Evolutionary conservation across 176 grass and related monocot species (phyloP).

Genomic region (Bonia amplexicaulis): DNA sequence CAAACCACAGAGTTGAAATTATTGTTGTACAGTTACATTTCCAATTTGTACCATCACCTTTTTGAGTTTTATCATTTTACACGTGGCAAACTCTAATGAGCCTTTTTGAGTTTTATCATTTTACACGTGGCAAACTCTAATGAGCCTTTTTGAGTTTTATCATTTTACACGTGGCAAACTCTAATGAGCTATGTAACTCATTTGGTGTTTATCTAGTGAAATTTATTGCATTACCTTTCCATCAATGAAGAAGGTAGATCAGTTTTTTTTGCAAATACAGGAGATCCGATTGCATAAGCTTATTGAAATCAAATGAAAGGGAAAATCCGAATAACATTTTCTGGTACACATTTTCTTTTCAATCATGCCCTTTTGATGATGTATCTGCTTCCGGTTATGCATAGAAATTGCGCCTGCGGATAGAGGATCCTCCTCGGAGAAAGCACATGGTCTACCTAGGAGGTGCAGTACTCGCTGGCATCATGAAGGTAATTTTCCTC

Average conservation of each 20-base stretch:
- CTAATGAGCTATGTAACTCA: not conserved
- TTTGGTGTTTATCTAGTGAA: not conserved
- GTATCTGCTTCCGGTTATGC: not conserved
- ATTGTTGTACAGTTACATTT: not conserved
- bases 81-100: not conserved
- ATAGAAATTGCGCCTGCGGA: constrained; percentile 84
- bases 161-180: not conserved
- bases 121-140: not conserved
- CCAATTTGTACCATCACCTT: not conserved
- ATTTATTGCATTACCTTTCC: not conserved
- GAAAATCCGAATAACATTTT: not conserved
- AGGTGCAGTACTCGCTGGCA: constrained; percentile 92
- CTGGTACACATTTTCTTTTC: not conserved
- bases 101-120: not conserved
- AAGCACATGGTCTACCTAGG: constrained; percentile 98
- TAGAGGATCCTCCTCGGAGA: constrained; percentile 92
- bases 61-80: not conserved
- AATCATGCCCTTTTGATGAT: not conserved
- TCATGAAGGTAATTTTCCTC: constrained; percentile 80
- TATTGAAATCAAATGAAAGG: not conserved
- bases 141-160: not conserved
- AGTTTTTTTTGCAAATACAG: not conserved
- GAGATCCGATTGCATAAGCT: not conserved
- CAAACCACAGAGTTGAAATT: not conserved
- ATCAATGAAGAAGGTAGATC: not conserved